A percentile compares a stretch with the other conserved stretches of the same genome.
phyloP scores from a whole-genome alignment of 805 yeast species.

The Kuraishia hungarica region DNA sequence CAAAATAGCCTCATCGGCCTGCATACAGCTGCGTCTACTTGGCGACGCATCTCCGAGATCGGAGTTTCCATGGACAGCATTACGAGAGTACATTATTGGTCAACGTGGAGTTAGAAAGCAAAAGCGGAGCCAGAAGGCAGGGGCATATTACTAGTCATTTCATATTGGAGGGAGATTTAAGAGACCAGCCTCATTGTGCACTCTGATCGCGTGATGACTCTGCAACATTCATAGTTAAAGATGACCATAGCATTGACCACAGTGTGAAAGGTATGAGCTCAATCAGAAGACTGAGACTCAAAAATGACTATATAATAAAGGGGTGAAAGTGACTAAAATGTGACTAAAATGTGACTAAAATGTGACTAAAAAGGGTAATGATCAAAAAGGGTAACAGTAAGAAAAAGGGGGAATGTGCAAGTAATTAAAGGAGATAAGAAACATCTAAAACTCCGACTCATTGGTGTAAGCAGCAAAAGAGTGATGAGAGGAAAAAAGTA shows the following conservation, averaged over 20 bases:
- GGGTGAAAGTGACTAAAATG: not conserved
- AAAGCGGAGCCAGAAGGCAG: too few species aligned
- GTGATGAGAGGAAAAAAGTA: not conserved
- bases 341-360: not conserved
- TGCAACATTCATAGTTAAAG: too few species aligned
- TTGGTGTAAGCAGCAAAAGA: not conserved
- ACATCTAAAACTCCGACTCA: not conserved
- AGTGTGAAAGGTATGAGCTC: not conserved
- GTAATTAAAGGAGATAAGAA: not conserved
- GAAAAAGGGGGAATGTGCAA: not conserved
- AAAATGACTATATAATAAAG: not conserved
- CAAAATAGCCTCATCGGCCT: not conserved
- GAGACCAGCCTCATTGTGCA: too few species aligned
- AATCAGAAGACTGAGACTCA: not conserved
- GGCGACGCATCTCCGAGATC: not conserved
- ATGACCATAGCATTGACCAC: not conserved
- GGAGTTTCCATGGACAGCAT: not conserved
- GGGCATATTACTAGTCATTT: too few species aligned
- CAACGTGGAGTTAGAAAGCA: not conserved
- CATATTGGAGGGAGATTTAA: too few species aligned
- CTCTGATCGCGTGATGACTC: too few species aligned
- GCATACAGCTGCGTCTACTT: not conserved
- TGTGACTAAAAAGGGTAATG: not conserved
- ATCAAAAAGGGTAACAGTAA: not conserved
- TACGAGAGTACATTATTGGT: too few species aligned